A percentile compares a stretch with the other conserved stretches of the same genome.
Conservation (phyloP, 2,329 filamentous ascomycete genomes). For the Aspergillus tamarii region DNA sequence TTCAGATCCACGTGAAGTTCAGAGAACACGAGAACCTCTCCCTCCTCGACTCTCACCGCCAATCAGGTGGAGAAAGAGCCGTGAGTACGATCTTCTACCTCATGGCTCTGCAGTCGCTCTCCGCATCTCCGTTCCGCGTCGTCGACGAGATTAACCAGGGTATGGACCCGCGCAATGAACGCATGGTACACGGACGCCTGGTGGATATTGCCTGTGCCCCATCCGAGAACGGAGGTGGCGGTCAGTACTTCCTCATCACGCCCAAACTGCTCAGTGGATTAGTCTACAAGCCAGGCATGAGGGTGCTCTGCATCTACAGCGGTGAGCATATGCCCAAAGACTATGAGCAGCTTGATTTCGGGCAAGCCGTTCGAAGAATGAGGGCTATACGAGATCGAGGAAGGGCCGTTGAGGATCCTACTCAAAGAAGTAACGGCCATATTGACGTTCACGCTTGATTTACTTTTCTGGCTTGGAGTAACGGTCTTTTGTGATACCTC, state of each 20-base stretch:
- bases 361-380: slow-evolving; percentile 38
- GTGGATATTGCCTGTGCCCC: slow-evolving; percentile 85
- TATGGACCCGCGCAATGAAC: slow-evolving; percentile 98
- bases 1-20: slow-evolving; percentile 95
- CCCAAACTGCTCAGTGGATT: slow-evolving; percentile 88
- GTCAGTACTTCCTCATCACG: slow-evolving; percentile 94
- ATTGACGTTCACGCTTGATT: slow-evolving; percentile 28
- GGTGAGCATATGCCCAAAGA: slow-evolving; percentile 65
- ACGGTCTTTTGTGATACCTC: neutral
- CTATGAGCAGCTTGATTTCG: slow-evolving; percentile 42
- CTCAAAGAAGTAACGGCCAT: slow-evolving; percentile 9
- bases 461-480: neutral
- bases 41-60: slow-evolving; percentile 84
- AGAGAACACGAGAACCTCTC: slow-evolving; percentile 83
- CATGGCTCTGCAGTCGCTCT: slow-evolving; percentile 93
- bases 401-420: slow-evolving; percentile 13
- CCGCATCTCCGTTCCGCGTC: slow-evolving; percentile 92
- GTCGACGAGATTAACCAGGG: slow-evolving; percentile 99
- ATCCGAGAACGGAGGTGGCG: slow-evolving; percentile 55
- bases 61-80: slow-evolving; percentile 93
- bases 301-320: slow-evolving; percentile 88
- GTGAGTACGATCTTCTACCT: slow-evolving; percentile 99
- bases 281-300: slow-evolving; percentile 88
- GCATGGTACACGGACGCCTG: slow-evolving; percentile 97
- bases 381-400: slow-evolving; percentile 29